Evolutionary conservation across 495 filamentous ascomycete genomes (phyloP).

Genomic region (Aspergillus taichungensis): DNA sequence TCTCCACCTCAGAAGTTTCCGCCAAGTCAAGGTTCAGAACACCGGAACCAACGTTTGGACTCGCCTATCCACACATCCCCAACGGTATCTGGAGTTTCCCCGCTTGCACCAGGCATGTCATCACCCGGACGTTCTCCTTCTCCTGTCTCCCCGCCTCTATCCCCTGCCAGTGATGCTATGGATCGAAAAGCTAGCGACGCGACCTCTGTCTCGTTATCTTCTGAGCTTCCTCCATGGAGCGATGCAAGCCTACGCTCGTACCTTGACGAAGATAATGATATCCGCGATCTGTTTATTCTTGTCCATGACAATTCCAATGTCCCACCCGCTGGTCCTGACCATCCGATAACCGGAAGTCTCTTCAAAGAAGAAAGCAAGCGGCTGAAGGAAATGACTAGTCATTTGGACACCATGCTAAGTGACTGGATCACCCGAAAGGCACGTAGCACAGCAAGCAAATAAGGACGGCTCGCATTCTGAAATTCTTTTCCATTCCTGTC

Average conservation of each 20-base stretch:
- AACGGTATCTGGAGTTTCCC: slow-evolving; percentile 20
- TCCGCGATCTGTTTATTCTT: slow-evolving; percentile 81
- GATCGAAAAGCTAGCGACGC: slow-evolving; percentile 23
- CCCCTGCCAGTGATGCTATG: slow-evolving; percentile 50
- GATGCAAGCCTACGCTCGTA: slow-evolving; percentile 78
- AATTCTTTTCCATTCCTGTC: not conserved
- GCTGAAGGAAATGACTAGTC: slow-evolving; percentile 72
- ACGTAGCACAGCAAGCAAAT: slow-evolving; percentile 13
- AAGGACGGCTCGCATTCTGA: not conserved
- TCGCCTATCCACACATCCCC: slow-evolving; percentile 70
- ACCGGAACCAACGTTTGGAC: slow-evolving; percentile 42
- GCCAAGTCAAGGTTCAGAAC: slow-evolving; percentile 36
- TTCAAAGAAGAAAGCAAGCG: slow-evolving; percentile 79
- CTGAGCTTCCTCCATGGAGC: slow-evolving; percentile 58
- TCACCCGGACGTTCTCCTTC: slow-evolving; percentile 53
- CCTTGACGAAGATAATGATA: slow-evolving; percentile 85
- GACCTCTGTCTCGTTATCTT: slow-evolving; percentile 33
- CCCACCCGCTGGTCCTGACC: slow-evolving; percentile 63
- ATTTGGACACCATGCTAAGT: slow-evolving; percentile 78
- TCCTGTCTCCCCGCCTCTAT: slow-evolving; percentile 53
- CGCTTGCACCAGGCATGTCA: slow-evolving; percentile 49
- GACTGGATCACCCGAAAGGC: slow-evolving; percentile 65
- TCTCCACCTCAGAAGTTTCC: slow-evolving; percentile 29
- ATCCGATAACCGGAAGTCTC: slow-evolving; percentile 71
- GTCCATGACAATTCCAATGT: slow-evolving; percentile 85